Evolutionary conservation across 148 eudicot species (phyloP), one percentile per base, ranked within the genome.

Genomic region (Heliamphora exappendiculata): DNA sequence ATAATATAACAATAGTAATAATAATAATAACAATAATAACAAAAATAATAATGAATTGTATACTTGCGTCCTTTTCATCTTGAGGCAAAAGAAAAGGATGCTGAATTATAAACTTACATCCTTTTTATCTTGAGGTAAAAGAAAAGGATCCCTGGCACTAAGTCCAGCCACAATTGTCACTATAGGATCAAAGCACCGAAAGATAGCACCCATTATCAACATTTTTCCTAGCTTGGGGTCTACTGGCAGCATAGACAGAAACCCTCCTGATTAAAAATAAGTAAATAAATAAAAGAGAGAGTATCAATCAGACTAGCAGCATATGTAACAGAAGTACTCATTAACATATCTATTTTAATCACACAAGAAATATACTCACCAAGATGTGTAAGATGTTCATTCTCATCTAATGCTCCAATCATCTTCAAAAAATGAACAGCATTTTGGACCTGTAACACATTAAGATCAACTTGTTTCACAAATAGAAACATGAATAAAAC

Each of bases 161-260:
- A 96, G 94, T 50, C 94, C 99, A 71, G 99, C 97, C 57, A 93
- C 99, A 84, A 96, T 91, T 16, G 99, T 96, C 78, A 96, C 71
- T 78, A 96, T 85, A 78, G 99, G 99, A 79, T 96, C 99, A 86
- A 91, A 93, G 87, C 99, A 96, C 78, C 89, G 86, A 81, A 93
- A 96, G 49, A 96, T 86, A 70, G 99, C 95, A 57, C 99, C 99
- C 98, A 96, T 93, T 68, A 96, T 86, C 60, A 96, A 84, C 99
- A 96, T 93, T 82, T 96, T 96, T 67, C 99, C 99, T 44, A 93
- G 89, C 88, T 96, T 96, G 42, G 99, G 99, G 85, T 96, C 98
- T 80, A 96, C 90, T 44, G 99, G 99, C 72, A 96, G 97, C 88
- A 93, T 87, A 34, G 97, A 82, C 80, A 96, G 78, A 86, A 84